Percentiles rank a stretch among this genome's conserved stretches.
These are phyloP conservation scores for Chlorella sp. DNA, from an alignment of 139 green algal genomes.

Conservation along the genomic window DNA sequence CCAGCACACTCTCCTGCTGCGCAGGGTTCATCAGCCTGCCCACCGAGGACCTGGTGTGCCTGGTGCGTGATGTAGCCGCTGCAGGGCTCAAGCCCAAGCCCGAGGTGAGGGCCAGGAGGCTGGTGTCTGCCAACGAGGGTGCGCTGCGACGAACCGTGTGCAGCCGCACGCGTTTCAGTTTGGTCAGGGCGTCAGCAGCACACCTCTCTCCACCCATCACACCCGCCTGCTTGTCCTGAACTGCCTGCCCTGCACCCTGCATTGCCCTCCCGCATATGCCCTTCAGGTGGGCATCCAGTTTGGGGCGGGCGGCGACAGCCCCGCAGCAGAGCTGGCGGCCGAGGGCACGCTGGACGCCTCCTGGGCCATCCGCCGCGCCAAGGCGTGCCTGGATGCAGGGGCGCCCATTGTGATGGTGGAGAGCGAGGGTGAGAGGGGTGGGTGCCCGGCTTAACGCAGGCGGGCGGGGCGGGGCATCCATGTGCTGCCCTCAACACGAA, in stretches of 20 bases:
- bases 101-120: background rate
- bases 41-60: constrained; percentile 17
- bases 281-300: constrained; percentile 45
- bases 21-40: constrained; percentile 48
- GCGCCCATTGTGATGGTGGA: constrained; percentile 15
- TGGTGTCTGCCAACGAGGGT: too few species aligned
- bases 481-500: too few species aligned
- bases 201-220: too few species aligned
- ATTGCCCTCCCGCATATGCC: background rate
- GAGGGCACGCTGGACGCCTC: constrained; percentile 36
- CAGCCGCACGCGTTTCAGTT: too few species aligned
- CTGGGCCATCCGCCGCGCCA: constrained; percentile 4
- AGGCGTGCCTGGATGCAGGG: constrained; percentile 25
- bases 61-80: constrained; percentile 57
- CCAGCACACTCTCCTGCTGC: too few species aligned
- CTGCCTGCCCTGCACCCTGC: background rate
- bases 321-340: constrained; percentile 20
- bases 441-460: background rate
- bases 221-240: too few species aligned
- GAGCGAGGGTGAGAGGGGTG: constrained; percentile 4
- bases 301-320: constrained; percentile 42
- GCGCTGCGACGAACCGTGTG: too few species aligned
- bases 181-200: too few species aligned
- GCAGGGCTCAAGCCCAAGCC: constrained; percentile 51
- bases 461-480: too few species aligned